Evolutionary conservation across 495 filamentous ascomycete species (phyloP).

Genomic region (Penicillium arizonense): DNA sequence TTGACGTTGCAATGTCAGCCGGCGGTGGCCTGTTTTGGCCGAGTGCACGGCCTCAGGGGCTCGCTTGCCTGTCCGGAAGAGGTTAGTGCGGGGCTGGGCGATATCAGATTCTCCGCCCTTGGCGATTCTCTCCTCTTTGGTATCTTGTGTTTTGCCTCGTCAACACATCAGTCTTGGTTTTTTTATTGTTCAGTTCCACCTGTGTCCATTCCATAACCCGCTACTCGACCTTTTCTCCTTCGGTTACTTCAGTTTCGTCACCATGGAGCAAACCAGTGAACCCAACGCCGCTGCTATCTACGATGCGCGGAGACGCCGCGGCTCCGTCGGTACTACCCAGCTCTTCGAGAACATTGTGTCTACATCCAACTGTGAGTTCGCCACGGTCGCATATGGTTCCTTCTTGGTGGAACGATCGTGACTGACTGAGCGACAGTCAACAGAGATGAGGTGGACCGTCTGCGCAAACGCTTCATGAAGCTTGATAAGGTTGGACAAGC

Average conservation of each 20-base stretch:
- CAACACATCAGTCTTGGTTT: neutral
- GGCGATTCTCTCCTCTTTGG: conserved; percentile 1
- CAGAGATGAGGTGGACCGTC: conserved; percentile 90
- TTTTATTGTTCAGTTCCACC: neutral
- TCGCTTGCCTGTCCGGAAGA: conserved; percentile 42
- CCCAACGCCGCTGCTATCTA: conserved; percentile 52
- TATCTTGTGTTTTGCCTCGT: neutral
- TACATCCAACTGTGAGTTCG: conserved; percentile 83
- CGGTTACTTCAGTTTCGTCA: conserved; percentile 1
- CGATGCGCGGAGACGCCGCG: conserved; percentile 45
- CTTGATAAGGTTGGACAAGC: conserved; percentile 76
- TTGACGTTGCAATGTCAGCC: conserved; percentile 62
- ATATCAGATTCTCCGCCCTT: conserved; percentile 42
- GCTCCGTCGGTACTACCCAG: conserved; percentile 76
- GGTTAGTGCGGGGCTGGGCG: conserved; percentile 50
- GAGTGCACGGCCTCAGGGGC: conserved; percentile 50
- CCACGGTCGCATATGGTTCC: neutral
- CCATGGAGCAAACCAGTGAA: conserved; percentile 36
- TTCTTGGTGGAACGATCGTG: neutral
- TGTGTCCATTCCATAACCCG: neutral
- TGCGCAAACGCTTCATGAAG: conserved; percentile 98
- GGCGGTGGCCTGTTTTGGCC: conserved; percentile 44
- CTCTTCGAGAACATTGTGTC: conserved; percentile 95
- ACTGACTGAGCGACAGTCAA: conserved; percentile 64
- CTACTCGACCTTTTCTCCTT: neutral